phyloP scores from a whole-genome alignment of 305 asterid species.

The Rubia balearica region DNA sequence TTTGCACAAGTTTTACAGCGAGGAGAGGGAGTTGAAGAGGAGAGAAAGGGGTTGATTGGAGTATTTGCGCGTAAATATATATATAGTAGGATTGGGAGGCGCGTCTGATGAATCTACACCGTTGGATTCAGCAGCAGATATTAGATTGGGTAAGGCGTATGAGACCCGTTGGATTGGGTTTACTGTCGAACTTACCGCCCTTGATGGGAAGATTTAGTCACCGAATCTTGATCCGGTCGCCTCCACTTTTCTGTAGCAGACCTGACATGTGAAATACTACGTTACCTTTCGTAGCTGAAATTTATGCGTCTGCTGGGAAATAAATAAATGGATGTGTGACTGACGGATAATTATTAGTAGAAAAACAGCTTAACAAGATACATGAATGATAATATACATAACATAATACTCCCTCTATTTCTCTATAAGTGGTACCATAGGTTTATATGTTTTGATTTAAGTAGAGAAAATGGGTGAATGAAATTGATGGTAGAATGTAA shows the following conservation, averaged over 20 bases:
- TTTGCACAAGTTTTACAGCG: neutral
- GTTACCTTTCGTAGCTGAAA: neutral
- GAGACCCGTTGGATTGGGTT: constrained; percentile 34
- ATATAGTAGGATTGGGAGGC: constrained; percentile 17
- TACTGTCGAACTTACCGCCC: constrained; percentile 23
- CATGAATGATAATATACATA: too few relatives aligned
- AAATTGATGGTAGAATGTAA: too few relatives aligned
- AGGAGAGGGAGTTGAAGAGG: neutral
- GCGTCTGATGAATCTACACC: constrained; percentile 28
- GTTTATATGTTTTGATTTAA: too few relatives aligned
- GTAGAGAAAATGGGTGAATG: too few relatives aligned
- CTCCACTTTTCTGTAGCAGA: constrained; percentile 17
- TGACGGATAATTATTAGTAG: too few relatives aligned
- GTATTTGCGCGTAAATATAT: constrained; percentile 18
- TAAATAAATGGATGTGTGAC: too few relatives aligned
- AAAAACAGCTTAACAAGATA: too few relatives aligned
- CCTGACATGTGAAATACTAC: neutral
- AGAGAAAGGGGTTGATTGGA: constrained; percentile 10
- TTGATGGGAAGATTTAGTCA: constrained; percentile 35
- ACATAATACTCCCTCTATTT: too few relatives aligned
- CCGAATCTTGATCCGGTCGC: constrained; percentile 34
- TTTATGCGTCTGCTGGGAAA: too few relatives aligned
- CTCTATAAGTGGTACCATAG: too few relatives aligned
- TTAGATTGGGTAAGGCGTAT: constrained; percentile 1
- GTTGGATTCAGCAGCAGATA: constrained; percentile 24